Evolutionary conservation across 1,284 basidiomycete genomes (phyloP), one percentile per base, ranked within the genome.

Genomic region (Anthracocystis panici-leucophaei): DNA sequence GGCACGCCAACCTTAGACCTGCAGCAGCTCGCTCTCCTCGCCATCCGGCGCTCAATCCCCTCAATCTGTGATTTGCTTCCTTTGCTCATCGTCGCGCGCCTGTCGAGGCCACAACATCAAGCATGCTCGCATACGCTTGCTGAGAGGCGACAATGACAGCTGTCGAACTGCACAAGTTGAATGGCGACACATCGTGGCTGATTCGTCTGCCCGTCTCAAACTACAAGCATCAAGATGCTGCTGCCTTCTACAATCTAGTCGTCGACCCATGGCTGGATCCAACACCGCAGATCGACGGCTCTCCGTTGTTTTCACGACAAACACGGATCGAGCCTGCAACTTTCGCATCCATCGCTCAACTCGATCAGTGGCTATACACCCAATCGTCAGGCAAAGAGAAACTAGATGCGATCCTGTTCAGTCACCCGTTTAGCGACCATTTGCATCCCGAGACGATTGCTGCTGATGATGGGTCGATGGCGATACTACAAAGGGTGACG

Each of bases 171-270:
- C 64, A 71, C 64, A 75, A 71, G 49, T 64, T 75, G 56, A 75
- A 75, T 40, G 73, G 68, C 38, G 73, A 75, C 46, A 71, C 73
- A 5, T 66, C 67, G 10, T 75, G 73, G 73, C 64, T 75, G 5
- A 20, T 75, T 14, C 67, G 61, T 21, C 40, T 75, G 3, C 72
- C 71, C 3, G 38, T 10, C 7, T 21, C 42, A 10, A 16, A 27
- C n/a, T n/a, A 16, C 18, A 23, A 21, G 9, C 2, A 16, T 35
- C 29, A 14, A 5, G 33, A 44, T 16, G 18, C 20, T 16, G 18
- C 20, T 18, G 21, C 40, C 5, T 55, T 40, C 68, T 71, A 61
- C 64, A 71, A 75, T 33, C 49, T 75, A 0, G 50, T 75, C 2
- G 25, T 75, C 12, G 68, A 75, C 25, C 73, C 73, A 27, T 75